Base-by-base conservation (phyloP, 1,284 basidiomycete genomes). In the Vanrija sp. region DNA sequence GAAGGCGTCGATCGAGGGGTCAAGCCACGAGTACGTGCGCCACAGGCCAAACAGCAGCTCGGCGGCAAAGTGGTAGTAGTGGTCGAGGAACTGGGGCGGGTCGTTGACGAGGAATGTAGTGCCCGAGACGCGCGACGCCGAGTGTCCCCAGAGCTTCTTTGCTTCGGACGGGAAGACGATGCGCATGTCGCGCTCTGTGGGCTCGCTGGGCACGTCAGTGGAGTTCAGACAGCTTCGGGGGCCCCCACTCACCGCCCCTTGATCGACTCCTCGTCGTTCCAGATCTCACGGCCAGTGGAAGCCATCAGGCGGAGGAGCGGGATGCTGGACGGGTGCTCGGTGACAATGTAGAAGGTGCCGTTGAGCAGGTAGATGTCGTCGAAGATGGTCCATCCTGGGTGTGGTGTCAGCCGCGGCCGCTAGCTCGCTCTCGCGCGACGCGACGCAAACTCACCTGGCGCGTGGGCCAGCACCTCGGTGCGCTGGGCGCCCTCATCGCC, bases 21-120 rank as follows among this genome's bases (percentile, higher is more conserved):
- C 89, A 16, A 92, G 79, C 1, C 87, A 85, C 31, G 88, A 83
- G 68, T 92, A 93, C 0, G 89, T 85, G 20, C 89, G 81, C 89
- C 89, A 93, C 61, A 92, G 82, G 42, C 90, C 89, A 58, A 89
- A 89, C 75, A 88, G 85, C 16, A 92, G 82, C 69, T 95, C 91
- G 6, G 90, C 90, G 25, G 87, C 84, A 82, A 86, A 92, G 53
- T 69, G 71, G 60, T 76, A 76, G 62, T 76, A 76, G 60, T 76
- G 75, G 56, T 75, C 73, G 81, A 68, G 71, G 89, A 89, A 93
- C 79, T 93, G 89, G 22, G 83, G 81, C 4, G 86, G 84, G 63
- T 94, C 90, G 62, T 91, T 92, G 35, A 85, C 79, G 12, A 91
- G 63, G 60, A 75, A 71, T 2, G 69, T 70, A 1, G 66, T 56